A percentile compares a stretch with the other conserved stretches of the same genome.
Evolutionary conservation across 2,329 filamentous ascomycete genomes (phyloP).

Genomic region (Bipolaris sorokiniana): DNA sequence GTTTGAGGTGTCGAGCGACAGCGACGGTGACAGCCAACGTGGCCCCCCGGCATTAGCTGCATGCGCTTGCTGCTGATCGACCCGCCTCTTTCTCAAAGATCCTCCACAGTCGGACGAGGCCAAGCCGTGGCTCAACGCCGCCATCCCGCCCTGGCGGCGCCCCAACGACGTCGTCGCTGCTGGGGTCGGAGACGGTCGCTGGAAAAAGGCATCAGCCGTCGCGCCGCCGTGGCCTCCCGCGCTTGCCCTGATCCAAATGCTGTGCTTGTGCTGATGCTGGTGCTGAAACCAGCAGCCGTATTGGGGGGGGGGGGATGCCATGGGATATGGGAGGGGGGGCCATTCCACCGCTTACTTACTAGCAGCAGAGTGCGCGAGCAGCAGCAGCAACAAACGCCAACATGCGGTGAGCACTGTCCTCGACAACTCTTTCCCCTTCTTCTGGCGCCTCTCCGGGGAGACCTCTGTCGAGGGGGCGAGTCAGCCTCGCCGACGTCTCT

Average conservation of each 20-base stretch:
- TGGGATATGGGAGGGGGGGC: no score
- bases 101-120: conserved; percentile 46
- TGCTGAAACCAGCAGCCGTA: no score
- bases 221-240: conserved; percentile 38
- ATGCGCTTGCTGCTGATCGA: conserved; percentile 50
- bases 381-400: no score
- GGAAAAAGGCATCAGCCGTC: conserved; percentile 36
- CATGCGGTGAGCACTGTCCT: no score
- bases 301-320: no score
- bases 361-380: no score
- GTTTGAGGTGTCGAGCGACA: conserved; percentile 8
- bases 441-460: no score
- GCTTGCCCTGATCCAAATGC: conserved; percentile 33
- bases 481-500: no score
- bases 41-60: conserved; percentile 49
- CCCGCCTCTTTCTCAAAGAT: conserved; percentile 46
- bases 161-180: conserved; percentile 38
- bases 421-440: no score
- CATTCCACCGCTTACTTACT: no score
- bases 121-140: conserved; percentile 45
- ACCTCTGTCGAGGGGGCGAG: no score
- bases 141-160: conserved; percentile 44
- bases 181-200: conserved; percentile 40
- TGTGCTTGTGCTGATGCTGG: conserved; percentile 27
- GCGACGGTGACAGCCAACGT: conserved; percentile 43